A percentile compares a stretch with the other conserved stretches of the same genome.
Conservation (phyloP, 495 filamentous ascomycete genomes). For the Daldinia grandis region DNA sequence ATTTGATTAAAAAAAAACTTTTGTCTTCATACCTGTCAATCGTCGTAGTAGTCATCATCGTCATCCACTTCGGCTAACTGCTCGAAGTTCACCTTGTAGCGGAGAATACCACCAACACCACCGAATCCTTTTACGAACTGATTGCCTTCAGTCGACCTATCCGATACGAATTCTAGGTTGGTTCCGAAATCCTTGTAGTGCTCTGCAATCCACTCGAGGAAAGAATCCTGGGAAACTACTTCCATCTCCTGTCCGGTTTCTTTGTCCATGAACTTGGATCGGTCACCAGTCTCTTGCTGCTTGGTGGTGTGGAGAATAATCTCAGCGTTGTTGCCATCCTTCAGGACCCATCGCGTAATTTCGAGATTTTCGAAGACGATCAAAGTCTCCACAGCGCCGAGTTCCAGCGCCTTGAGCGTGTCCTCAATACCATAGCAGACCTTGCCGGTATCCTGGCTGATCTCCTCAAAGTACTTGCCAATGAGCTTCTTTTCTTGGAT, state of each 20-base stretch:
- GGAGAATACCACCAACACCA: slow-evolving; percentile 95
- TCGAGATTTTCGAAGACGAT: slow-evolving; percentile 99
- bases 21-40: slow-evolving; percentile 53
- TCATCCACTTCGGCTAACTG: slow-evolving; percentile 93
- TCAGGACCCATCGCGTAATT: slow-evolving; percentile 87
- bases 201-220: slow-evolving; percentile 99
- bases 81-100: slow-evolving; percentile 99
- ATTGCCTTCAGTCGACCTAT: slow-evolving; percentile 95
- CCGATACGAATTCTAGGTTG: slow-evolving; percentile 96
- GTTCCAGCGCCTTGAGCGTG: slow-evolving; percentile 95
- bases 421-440: slow-evolving; percentile 98
- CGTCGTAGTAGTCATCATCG: slow-evolving; percentile 99
- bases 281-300: slow-evolving; percentile 74
- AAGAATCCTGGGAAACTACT: slow-evolving; percentile 79
- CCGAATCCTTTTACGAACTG: slow-evolving; percentile 99
- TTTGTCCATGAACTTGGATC: slow-evolving; percentile 90
- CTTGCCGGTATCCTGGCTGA: slow-evolving; percentile 93
- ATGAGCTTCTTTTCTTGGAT: slow-evolving; percentile 99
- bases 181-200: slow-evolving; percentile 97
- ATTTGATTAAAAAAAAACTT: slow-evolving; percentile 6
- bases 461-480: slow-evolving; percentile 97
- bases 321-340: slow-evolving; percentile 73
- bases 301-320: slow-evolving; percentile 89
- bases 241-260: slow-evolving; percentile 98
- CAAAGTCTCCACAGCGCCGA: slow-evolving; percentile 90